Conservation (phyloP, 164 flowering plant genomes). For the Kalanchoe fedtschenkoi region DNA sequence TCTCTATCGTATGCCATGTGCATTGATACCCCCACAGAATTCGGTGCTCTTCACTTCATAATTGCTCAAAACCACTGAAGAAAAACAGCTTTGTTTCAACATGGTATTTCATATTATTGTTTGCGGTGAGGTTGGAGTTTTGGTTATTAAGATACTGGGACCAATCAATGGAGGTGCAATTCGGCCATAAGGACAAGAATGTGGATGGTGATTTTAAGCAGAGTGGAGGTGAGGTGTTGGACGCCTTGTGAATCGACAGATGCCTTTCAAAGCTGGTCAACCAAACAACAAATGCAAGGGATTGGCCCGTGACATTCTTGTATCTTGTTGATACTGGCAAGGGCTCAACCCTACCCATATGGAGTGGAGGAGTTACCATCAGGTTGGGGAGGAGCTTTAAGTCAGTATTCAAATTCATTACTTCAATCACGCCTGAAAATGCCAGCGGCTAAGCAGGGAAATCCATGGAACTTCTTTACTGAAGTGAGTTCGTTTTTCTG, state of each 20-base stretch:
- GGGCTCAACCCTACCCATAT: slow-evolving; percentile 9
- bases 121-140: not conserved
- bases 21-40: not conserved
- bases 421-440: too few relatives aligned
- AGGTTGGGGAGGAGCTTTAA: too few relatives aligned
- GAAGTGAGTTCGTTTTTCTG: too few relatives aligned
- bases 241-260: slow-evolving; percentile 1
- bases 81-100: too few relatives aligned
- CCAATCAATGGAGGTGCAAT: not conserved
- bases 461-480: too few relatives aligned
- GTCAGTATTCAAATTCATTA: too few relatives aligned
- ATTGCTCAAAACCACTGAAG: too few relatives aligned
- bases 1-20: too few relatives aligned
- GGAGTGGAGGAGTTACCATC: slow-evolving; percentile 2
- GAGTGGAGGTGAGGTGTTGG: not conserved
- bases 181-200: not conserved
- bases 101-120: not conserved
- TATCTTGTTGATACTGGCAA: slow-evolving; percentile 10
- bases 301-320: slow-evolving; percentile 15
- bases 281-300: slow-evolving; percentile 14
- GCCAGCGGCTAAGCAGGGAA: too few relatives aligned
- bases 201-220: too few relatives aligned
- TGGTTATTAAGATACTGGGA: not conserved
- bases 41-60: not conserved
- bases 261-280: slow-evolving; percentile 7